These are phyloP conservation scores for Vaucheria bursata DNA, from an alignment of 352 stramenopile species.

Conservation along the genomic window DNA sequence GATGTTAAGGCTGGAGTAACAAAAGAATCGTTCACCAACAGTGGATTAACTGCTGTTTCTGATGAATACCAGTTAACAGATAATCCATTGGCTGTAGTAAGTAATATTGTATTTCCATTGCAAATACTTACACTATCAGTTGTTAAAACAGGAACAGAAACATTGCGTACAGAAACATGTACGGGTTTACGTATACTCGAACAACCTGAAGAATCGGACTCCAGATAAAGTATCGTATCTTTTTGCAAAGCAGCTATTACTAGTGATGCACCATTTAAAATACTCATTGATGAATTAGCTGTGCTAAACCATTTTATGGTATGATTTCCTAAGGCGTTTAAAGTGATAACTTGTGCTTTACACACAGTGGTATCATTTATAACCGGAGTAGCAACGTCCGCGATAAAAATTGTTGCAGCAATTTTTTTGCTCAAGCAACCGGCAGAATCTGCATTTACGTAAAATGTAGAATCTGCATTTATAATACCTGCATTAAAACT, in stretches of 20 bases:
- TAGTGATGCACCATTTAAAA: slow-evolving; percentile 8
- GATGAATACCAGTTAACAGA: slow-evolving; percentile 8
- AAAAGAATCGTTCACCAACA: slow-evolving; percentile 8
- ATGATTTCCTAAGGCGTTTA: slow-evolving; percentile 8
- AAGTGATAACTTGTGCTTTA: slow-evolving; percentile 8
- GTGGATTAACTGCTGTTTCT: slow-evolving; percentile 7
- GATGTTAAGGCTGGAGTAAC: slow-evolving; percentile 6
- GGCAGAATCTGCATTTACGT: slow-evolving; percentile 6
- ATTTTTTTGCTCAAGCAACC: slow-evolving; percentile 8
- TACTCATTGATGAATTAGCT: slow-evolving; percentile 8
- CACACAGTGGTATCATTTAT: slow-evolving; percentile 8
- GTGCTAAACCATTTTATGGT: slow-evolving; percentile 8
- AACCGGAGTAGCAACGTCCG: slow-evolving; percentile 4
- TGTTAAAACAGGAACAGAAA: slow-evolving; percentile 8
- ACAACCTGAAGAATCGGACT: slow-evolving; percentile 6
- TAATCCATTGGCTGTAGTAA: slow-evolving; percentile 8
- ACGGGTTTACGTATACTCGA: slow-evolving; percentile 6
- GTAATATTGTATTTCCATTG: slow-evolving; percentile 9
- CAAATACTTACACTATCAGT: slow-evolving; percentile 8
- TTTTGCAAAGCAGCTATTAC: slow-evolving; percentile 8
- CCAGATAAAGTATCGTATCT: slow-evolving; percentile 8
- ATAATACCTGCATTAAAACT: slow-evolving; percentile 9
- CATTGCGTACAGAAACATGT: slow-evolving; percentile 7
- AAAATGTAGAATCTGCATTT: slow-evolving; percentile 9
- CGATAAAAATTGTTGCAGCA: slow-evolving; percentile 8